These are phyloP conservation scores for Calonectria henricotiae DNA, from an alignment of 2,329 filamentous ascomycete species.

Conservation along the genomic window DNA sequence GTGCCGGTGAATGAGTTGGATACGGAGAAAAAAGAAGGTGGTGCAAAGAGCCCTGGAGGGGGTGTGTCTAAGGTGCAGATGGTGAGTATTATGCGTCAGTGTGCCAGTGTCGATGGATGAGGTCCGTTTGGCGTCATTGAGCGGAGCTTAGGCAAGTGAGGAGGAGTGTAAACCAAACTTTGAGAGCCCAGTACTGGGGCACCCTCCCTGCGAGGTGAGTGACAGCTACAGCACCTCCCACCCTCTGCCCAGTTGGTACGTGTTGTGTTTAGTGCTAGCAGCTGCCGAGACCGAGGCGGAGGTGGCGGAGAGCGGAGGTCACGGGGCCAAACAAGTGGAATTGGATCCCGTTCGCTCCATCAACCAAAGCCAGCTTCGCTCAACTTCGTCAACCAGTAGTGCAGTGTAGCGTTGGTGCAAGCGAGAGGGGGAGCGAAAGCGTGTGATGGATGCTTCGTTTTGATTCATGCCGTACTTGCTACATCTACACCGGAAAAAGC, in stretches of 20 bases:
- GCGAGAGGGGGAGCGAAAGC: conserved; percentile 7
- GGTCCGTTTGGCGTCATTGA: conserved; percentile 32
- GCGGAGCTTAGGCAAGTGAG: conserved; percentile 1
- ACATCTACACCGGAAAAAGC: conserved; percentile 4
- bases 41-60: conserved; percentile 25
- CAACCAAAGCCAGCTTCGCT: conserved; percentile 8
- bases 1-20: conserved; percentile 29
- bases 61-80: conserved; percentile 22
- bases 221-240: conserved; percentile 23
- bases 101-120: conserved; percentile 22
- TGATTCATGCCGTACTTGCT: conserved; percentile 19
- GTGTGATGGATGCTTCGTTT: neutral
- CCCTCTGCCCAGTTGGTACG: neutral
- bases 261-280: conserved; percentile 13
- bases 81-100: conserved; percentile 19
- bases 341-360: neutral
- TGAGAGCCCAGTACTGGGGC: neutral
- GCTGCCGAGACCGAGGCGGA: conserved; percentile 29
- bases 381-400: conserved; percentile 12
- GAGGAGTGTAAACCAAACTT: conserved; percentile 9
- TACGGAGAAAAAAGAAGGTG: conserved; percentile 30
- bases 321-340: conserved; percentile 29
- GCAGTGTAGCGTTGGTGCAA: conserved; percentile 16
- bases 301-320: conserved; percentile 31
- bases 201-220: conserved; percentile 1